Base-by-base conservation (phyloP, 306 rosid genomes). In the Corylus avellana region DNA sequence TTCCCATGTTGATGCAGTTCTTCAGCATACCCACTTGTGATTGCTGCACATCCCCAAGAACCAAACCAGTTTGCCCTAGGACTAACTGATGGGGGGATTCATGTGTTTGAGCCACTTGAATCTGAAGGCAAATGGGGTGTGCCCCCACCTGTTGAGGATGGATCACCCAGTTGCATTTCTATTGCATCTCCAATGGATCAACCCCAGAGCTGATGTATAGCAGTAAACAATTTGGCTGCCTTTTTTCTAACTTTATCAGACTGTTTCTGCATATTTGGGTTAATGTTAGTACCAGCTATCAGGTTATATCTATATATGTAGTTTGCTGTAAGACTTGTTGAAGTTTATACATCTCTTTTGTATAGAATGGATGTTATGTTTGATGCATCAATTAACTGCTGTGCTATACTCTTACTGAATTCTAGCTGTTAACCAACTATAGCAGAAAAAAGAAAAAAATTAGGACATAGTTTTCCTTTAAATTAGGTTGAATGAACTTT, bases 41-140 rank as follows among this genome's bases (percentile, higher is more conserved):
- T 89, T 70, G 91, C 93, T 18, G 93, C 93, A 10, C 88, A 89
- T 80, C 93, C 93, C 5, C 89, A 85, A 72, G 91, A 89, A 77
- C 73, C 93, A 77, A 87, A 87, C 49, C 91, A 89, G 70, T 87
- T 89, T 72, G 93, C 93, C 32, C 12, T 89, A 35, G 93, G 93
- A 77, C 77, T 89, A 46, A 81, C 91, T 11, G 91, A 89, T 70
- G 93, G 93, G 22, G 91, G 82, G 27, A 89, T 89, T 75, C 82
- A 83, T 51, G 86, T 89, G 46, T 83, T 89, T 53, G 93, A 89
- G 78, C 93, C 93, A 29, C 89, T 85, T 16, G 93, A 89, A 76
- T 83, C 91, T 4, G 93, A 87, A 79, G 91, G 88, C 53, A 89
- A 87, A 85, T 89, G 93, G 91, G 89, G 89, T 0, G 85, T 87